Evolutionary conservation across 2,329 filamentous ascomycete species (phyloP).

Genomic region (Nothophoma quercina): DNA sequence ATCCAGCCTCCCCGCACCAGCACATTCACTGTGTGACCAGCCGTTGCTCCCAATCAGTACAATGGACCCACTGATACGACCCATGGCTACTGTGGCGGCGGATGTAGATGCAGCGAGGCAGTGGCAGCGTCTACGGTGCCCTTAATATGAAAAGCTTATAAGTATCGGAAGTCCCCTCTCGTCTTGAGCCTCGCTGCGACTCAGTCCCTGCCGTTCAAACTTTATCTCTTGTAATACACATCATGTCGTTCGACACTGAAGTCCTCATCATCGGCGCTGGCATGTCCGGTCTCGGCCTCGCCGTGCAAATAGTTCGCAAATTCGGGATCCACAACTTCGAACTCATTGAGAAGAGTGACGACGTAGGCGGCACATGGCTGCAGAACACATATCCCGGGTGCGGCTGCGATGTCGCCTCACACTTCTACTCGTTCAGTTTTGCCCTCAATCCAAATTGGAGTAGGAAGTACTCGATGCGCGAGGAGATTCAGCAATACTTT

Average conservation of each 20-base stretch:
- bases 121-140: not conserved
- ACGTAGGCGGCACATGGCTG: conserved; percentile 48
- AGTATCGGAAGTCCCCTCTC: not conserved
- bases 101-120: not conserved
- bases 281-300: conserved; percentile 56
- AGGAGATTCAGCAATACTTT: conserved; percentile 66
- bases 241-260: conserved; percentile 53
- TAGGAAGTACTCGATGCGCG: conserved; percentile 62
- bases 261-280: conserved; percentile 62
- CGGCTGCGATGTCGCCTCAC: conserved; percentile 50
- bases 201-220: not conserved
- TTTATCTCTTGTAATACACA: not conserved
- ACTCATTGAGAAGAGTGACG: conserved; percentile 54
- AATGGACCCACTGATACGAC: not conserved
- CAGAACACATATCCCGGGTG: conserved; percentile 46
- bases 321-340: conserved; percentile 51
- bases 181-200: not conserved
- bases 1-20: conserved; percentile 4
- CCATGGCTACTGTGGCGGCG: not conserved
- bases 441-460: conserved; percentile 67
- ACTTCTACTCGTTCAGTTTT: conserved; percentile 70
- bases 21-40: not conserved
- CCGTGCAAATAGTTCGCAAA: conserved; percentile 54
- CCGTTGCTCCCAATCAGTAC: not conserved
- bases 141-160: not conserved